Percentiles rank a stretch among this genome's conserved stretches.
Evolutionary conservation across 2,329 filamentous ascomycete genomes (phyloP).

Genomic region (Metarhizium guizhouense): DNA sequence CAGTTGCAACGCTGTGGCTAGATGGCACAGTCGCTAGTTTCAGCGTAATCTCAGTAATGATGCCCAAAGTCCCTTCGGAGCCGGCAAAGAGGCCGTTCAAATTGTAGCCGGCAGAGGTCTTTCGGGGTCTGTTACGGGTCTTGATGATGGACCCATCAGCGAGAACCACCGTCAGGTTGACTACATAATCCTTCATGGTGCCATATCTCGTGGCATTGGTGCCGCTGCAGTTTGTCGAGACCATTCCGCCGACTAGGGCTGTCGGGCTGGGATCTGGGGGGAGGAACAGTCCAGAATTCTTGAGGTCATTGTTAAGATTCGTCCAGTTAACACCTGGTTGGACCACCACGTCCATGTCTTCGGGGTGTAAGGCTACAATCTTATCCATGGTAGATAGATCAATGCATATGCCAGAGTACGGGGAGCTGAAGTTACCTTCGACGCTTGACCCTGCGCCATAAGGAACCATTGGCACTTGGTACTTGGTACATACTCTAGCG

Average conservation of each 20-base stretch:
- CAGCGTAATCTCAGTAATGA: slow-evolving; percentile 62
- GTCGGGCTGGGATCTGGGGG: slow-evolving; percentile 61
- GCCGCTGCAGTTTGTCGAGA: slow-evolving; percentile 59
- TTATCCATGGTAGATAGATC: slow-evolving; percentile 62
- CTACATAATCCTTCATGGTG: slow-evolving; percentile 69
- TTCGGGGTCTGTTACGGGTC: slow-evolving; percentile 56
- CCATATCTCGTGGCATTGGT: slow-evolving; percentile 57
- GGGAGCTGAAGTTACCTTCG: slow-evolving; percentile 63
- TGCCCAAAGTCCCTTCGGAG: slow-evolving; percentile 61
- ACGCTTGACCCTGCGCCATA: slow-evolving; percentile 67
- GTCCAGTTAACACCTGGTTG: slow-evolving; percentile 63
- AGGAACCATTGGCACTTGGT: slow-evolving; percentile 61
- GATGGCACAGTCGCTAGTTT: slow-evolving; percentile 58
- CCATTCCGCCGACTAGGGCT: slow-evolving; percentile 48
- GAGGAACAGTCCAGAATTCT: slow-evolving; percentile 54
- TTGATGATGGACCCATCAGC: slow-evolving; percentile 60
- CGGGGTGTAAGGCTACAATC: slow-evolving; percentile 53
- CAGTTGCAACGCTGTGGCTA: slow-evolving; percentile 56
- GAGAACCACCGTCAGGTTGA: slow-evolving; percentile 62
- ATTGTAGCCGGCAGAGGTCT: slow-evolving; percentile 65
- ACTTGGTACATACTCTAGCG: slow-evolving; percentile 51
- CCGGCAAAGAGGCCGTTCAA: slow-evolving; percentile 61
- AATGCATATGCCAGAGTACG: slow-evolving; percentile 58
- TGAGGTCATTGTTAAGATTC: slow-evolving; percentile 55
- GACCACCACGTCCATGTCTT: slow-evolving; percentile 64